Base-by-base conservation (phyloP, 768 basidiomycete genomes). In the Amanita brunnescens region DNA sequence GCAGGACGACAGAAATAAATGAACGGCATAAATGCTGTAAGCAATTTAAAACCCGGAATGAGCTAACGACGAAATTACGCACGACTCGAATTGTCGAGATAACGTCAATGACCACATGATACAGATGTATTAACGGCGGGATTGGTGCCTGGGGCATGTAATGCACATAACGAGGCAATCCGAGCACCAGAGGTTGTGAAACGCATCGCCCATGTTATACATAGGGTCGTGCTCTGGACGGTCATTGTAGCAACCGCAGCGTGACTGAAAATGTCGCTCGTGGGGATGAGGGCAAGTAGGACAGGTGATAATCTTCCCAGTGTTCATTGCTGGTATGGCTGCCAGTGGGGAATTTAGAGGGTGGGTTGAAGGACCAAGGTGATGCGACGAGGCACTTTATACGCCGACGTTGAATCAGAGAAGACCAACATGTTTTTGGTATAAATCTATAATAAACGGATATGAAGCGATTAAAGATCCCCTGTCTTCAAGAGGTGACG, bases 171-270 rank as follows among this genome's bases (percentile, higher is more conserved):
- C 37, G n/a, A 59, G 54, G 53, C 68, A 69, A 20, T 55, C 51
- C 18, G 65, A 59, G 55, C 67, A 70, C 66, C 66, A 68, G 24
- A 56, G 44, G 32, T 61, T 54, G 51, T 68, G 67, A 50, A 63
- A 67, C 30, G 66, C 67, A 54, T 68, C 66, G 47, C 64, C 59
- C 61, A 62, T 61, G 34, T 29, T 33, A 47, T 61, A 51, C 62
- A 68, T 60, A 30, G 64, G 64, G 47, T 69, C 64, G 32, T 56
- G 50, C n/a, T 59, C 56, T 9, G 52, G 47, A 23, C 54, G 58
- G 47, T 62, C 58, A 53, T 67, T 69, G 26, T 60, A 60, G 47
- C 69, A 70, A 6, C 67, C 67, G 54, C 69, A 69, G 40, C 67
- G 64, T n/a, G 64, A 55, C 40, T 63, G 58, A 50, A 58, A 67